A percentile compares a stretch with the other conserved stretches of the same genome.
Conservation (phyloP, 1,284 basidiomycete genomes). For the Boletus holoroseus region DNA sequence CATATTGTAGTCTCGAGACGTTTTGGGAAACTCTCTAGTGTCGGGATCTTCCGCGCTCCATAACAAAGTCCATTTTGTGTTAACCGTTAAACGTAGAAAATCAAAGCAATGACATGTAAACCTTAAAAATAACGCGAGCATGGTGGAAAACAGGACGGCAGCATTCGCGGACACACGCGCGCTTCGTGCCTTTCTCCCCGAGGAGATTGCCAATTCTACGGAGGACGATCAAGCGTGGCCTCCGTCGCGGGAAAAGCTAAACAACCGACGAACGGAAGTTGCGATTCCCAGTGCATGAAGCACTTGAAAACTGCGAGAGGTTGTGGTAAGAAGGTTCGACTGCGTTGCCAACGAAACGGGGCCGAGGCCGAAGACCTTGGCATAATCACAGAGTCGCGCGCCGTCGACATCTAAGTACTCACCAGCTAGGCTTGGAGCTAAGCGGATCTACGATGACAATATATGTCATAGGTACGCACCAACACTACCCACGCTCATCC, state of each 20-base stretch:
- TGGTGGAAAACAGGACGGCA: not conserved
- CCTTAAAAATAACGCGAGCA: not conserved
- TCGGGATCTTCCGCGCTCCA: too few relatives aligned
- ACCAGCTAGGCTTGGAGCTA: not conserved
- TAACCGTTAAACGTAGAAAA: not conserved
- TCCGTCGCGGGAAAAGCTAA: not conserved
- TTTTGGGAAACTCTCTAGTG: too few relatives aligned
- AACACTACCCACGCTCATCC: not conserved
- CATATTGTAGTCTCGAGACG: too few relatives aligned
- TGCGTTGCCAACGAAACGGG: not conserved
- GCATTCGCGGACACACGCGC: not conserved
- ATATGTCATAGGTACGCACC: not conserved
- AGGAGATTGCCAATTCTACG: conserved; percentile 9
- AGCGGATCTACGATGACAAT: not conserved
- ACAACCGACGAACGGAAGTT: not conserved
- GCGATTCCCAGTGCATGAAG: not conserved
- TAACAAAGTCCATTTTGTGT: not conserved
- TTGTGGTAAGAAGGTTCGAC: not conserved
- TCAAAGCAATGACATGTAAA: not conserved
- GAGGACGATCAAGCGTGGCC: not conserved
- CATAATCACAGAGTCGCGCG: not conserved
- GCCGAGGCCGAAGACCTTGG: not conserved
- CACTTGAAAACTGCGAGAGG: not conserved
- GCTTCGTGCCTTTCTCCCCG: conserved; percentile 3
- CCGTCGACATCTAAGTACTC: not conserved